Evolutionary conservation across 208 protist genomes (phyloP), one percentile per base, ranked within the genome.

Genomic region (Acanthamoeba royreba): DNA sequence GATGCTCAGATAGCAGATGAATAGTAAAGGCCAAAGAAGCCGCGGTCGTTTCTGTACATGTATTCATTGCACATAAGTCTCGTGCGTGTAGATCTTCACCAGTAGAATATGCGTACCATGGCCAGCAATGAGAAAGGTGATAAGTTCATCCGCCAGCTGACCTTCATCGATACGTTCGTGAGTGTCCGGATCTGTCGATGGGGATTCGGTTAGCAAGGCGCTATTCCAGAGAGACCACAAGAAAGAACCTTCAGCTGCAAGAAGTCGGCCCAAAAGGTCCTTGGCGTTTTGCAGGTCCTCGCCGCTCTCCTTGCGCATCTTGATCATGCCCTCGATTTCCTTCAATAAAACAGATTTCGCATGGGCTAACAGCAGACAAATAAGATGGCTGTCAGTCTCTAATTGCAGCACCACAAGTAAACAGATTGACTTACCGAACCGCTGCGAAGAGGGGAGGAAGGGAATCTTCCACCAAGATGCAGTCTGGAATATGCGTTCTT

Each of bases 71-170:
- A n/a, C n/a, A n/a, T n/a, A n/a, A n/a, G n/a, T n/a, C n/a, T n/a
- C n/a, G n/a, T n/a, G n/a, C n/a, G n/a, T n/a, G n/a, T n/a, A n/a
- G n/a, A n/a, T n/a, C n/a, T n/a, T n/a, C n/a, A n/a, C n/a, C 4
- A 15, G 61, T n/a, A n/a, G 22, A 31, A 33, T 13, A 85, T 31
- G 13, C 2, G 45, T 58, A 87, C 77, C 77, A n/a, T 87, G 77
- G n/a, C 77, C 77, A 31, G 77, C 77, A 15, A 87, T 87, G 42
- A 87, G 47, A 35, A 87, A 87, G 9, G 77, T 87, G 42, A 87
- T 87, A 15, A 87, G 47, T 58, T 87, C 77, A 46, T 87, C 77
- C 2, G 45, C 47, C 47, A 87, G 11, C 40, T 87, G 77, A 5
- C 22, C 38, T n/a, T 87, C 77, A 35, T 58, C 47, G 31, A 87